These are phyloP conservation scores for Talaromyces rugulosus DNA, from an alignment of 2,329 filamentous ascomycete genomes.

Conservation along the genomic window DNA sequence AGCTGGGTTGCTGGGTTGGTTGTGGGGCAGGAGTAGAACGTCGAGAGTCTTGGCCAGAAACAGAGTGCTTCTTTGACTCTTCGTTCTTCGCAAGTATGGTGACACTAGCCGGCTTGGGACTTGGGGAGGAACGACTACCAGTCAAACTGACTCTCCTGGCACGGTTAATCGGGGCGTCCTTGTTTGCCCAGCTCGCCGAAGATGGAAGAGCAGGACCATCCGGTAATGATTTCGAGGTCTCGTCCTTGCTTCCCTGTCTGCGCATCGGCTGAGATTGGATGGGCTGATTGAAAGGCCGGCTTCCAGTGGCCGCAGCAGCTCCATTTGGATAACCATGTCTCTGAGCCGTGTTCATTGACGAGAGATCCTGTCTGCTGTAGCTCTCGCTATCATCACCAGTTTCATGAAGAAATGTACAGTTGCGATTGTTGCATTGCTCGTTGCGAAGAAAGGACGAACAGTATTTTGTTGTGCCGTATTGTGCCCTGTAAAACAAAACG, in stretches of 20 bases:
- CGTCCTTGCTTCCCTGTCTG: conserved; percentile 68
- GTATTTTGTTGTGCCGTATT: conserved; percentile 93
- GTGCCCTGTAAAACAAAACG: conserved; percentile 46
- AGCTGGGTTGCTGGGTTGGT: conserved; percentile 17
- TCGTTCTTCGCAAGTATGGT: conserved; percentile 35
- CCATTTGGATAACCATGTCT: conserved; percentile 57
- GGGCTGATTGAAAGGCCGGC: conserved; percentile 49
- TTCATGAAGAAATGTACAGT: conserved; percentile 97
- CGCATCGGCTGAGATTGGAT: conserved; percentile 57
- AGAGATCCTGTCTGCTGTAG: conserved; percentile 90
- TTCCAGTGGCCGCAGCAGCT: conserved; percentile 32
- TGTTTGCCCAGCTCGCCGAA: conserved; percentile 86
- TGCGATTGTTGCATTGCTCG: conserved; percentile 89
- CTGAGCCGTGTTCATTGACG: conserved; percentile 89
- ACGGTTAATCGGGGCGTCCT: conserved; percentile 62
- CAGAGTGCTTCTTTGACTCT: conserved; percentile 31
- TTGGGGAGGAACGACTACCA: conserved; percentile 75
- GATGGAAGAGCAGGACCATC: conserved; percentile 90
- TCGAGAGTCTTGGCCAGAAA: conserved; percentile 20
- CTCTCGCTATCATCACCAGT: conserved; percentile 97
- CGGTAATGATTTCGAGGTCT: conserved; percentile 55
- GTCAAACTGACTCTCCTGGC: conserved; percentile 67
- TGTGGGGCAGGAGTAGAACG: conserved; percentile 22
- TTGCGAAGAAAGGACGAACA: conserved; percentile 95
- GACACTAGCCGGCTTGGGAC: conserved; percentile 61